Percentiles rank a stretch among this genome's conserved stretches.
These are phyloP conservation scores for Hsuehochloa calcarea DNA, from an alignment of 176 grass and related monocot genomes.

Conservation along the genomic window DNA sequence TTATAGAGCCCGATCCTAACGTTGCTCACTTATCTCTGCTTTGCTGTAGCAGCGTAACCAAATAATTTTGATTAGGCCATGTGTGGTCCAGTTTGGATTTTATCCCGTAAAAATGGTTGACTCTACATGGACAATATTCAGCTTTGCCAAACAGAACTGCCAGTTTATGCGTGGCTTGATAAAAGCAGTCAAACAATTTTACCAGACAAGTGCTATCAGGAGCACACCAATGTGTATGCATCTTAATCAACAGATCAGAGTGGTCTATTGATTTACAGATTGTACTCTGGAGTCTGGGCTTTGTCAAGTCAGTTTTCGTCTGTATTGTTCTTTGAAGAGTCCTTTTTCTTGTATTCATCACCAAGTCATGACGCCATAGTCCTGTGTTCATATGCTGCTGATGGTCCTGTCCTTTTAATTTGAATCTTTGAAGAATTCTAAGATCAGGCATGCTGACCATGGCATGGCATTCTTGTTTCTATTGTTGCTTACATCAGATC, in stretches of 20 bases:
- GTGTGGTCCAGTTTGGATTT: not conserved
- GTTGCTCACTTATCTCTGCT: not conserved
- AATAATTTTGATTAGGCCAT: not conserved
- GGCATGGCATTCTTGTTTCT: not conserved
- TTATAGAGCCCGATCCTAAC: not conserved
- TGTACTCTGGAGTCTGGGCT: not conserved
- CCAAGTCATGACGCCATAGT: not conserved
- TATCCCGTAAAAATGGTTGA: not conserved
- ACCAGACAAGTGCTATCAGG: not conserved
- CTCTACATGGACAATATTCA: not conserved
- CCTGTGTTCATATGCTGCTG: not conserved
- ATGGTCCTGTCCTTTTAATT: not conserved
- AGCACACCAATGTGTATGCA: not conserved
- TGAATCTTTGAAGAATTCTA: not conserved
- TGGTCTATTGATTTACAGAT: too few species aligned
- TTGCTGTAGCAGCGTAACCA: not conserved
- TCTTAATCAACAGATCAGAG: not conserved
- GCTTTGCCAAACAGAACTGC: not conserved
- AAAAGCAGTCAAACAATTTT: not conserved
- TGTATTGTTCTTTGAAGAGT: not conserved
- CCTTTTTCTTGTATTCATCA: not conserved
- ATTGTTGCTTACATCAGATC: not conserved
- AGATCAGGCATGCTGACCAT: not conserved
- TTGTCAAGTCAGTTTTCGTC: not conserved
- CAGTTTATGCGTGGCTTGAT: not conserved